These are phyloP conservation scores for Tylopilus felleus DNA, from an alignment of 768 basidiomycete species.

Conservation along the genomic window DNA sequence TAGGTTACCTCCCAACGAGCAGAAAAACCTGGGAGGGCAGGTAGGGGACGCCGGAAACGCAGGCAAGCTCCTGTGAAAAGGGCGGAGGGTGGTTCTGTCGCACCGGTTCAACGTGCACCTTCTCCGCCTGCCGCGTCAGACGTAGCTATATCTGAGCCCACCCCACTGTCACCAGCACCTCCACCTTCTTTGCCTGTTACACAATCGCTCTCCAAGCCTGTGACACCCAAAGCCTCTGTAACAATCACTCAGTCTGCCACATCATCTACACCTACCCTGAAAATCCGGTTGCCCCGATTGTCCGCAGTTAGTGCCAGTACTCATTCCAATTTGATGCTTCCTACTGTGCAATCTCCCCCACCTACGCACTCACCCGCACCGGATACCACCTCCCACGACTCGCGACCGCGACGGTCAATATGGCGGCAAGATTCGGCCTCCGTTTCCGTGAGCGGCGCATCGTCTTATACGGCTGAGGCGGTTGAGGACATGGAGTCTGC, in stretches of 20 bases:
- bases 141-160: constrained; percentile 17
- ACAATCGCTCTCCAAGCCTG: constrained; percentile 21
- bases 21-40: constrained; percentile 12
- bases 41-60: constrained; percentile 26
- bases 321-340: constrained; percentile 19
- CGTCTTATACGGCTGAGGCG: constrained; percentile 30
- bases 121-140: constrained; percentile 11
- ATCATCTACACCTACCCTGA: constrained; percentile 33
- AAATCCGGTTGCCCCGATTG: constrained; percentile 33
- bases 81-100: constrained; percentile 5
- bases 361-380: constrained; percentile 20
- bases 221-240: constrained; percentile 33
- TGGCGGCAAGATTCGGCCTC: constrained; percentile 30
- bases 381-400: constrained; percentile 20
- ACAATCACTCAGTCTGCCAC: constrained; percentile 32
- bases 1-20: constrained; percentile 13
- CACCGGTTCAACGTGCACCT: constrained; percentile 10
- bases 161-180: constrained; percentile 3
- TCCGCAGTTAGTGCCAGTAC: constrained; percentile 27
- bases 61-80: constrained; percentile 14
- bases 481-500: constrained; percentile 24
- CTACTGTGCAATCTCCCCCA: constrained; percentile 23
- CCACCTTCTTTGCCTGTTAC: constrained; percentile 7
- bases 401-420: constrained; percentile 27
- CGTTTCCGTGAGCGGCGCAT: constrained; percentile 31